Evolutionary conservation across 805 yeast species (phyloP), one percentile per base, ranked within the genome.

Genomic region (Pichia phayaonensis): DNA sequence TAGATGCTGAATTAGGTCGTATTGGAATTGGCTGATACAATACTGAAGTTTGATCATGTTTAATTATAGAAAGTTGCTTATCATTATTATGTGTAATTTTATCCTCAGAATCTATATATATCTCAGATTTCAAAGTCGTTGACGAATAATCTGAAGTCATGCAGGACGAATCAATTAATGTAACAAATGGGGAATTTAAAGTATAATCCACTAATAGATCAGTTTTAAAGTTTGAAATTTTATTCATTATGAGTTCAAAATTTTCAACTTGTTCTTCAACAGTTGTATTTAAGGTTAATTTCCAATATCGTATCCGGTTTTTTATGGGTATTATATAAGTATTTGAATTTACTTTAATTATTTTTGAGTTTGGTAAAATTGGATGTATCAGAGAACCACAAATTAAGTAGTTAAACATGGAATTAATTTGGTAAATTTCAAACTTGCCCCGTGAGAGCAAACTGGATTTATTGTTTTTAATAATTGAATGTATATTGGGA

Each of bases 301-400:
- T 74, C 95, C 95, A 87, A 64, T 80, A 85, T 58, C 92, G 69
- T 54, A 81, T 84, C 0, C 95, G 95, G 58, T 85, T 86, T 26
- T 79, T 79, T 51, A 87, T 72, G 0, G 89, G 83, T 18, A 86
- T 62, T 2, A 84, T 72, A 56, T 83, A 83, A 56, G 74, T 76
- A 46, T 70, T 71, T 44, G 52, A 54, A 22, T 69, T 67, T 12
- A 75, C 72, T 57, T 86, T 69, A 53, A 84, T 63, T 2, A 87
- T 71, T 57, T 80, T 77, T 48, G 83, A 63, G 53, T 74, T 77
- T 4, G 89, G 87, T 47, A 87, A 67, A 15, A 87, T 75, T 4
- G 96, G 95, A 60, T 86, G 86, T 2, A 86, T 77, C 39, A 87
- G 77, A 6, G 80, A 71, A 0, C 86, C 90, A 66, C 89, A 84